Evolutionary conservation across 352 stramenopile genomes (phyloP), one percentile per base, ranked within the genome.

Genomic region (Phytophthora podocarpi): DNA sequence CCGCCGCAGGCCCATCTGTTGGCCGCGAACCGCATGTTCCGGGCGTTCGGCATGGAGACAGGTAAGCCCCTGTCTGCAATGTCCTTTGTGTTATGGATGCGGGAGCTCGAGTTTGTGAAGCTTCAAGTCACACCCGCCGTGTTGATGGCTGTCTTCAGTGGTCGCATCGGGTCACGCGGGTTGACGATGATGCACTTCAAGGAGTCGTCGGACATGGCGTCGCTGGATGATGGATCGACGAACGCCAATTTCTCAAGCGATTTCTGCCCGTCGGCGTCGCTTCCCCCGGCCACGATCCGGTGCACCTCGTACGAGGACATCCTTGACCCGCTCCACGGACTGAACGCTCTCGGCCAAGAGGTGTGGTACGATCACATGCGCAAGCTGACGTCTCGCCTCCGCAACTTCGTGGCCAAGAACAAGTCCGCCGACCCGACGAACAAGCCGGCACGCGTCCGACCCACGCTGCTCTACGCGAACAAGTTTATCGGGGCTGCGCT

Each of bases 391-490:
- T 21, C 34, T 20, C 37, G 36, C 2, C 46, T 57, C 3, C 34
- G 28, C 20, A 30, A 24, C 0, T 60, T 60, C 40, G 49, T 67
- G 5, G 36, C 42, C 5, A 57, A 49, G 42, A 67, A 61, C 59
- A 67, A 67, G 42, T 67, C 49, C 0, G 59, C 59, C 1, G 50
- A 62, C n/a, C n/a, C n/a, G n/a, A n/a, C n/a, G n/a, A 57, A 57
- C n/a, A 47, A 13, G 1, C 26, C 48, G 2, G 1, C 35, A 3
- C 48, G 48, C 8, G 48, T 56, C 5, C 34, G 35, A 11, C 9
- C 37, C 13, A 47, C 48, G 3, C 12, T 56, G 9, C 35, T 28
- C 0, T 56, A 37, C 34, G 35, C 23, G 3, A 47, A 55, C 47
- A 56, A n/a, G n/a, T 46, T 56, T 3, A 28, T 23, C 15, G 48